Base-by-base conservation (phyloP, 1,139 yeast genomes). In the Blastobotrys apis region DNA sequence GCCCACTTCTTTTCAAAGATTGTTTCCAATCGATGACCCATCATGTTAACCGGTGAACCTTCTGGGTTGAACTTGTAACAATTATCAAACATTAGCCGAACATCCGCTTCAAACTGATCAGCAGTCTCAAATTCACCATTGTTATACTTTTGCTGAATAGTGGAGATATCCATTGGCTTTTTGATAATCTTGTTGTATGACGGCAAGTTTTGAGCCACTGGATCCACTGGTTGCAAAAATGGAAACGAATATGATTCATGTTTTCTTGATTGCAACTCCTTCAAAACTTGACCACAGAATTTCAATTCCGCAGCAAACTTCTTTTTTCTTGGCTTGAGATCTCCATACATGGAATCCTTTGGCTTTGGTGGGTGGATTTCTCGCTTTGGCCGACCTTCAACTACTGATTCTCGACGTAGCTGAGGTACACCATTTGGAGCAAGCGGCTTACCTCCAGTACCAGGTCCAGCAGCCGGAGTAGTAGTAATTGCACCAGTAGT, bases 361-460 rank as follows among this genome's bases (percentile, higher is more conserved):
- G 96, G 85, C 59, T 85, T 84, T 44, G 98, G 98, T 2, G 98
- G 98, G 61, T 90, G 97, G 41, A 92, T 87, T 57, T 88, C 94
- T 55, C 99, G 79, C 68, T 90, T 90, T 36, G 98, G 97, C 54
- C 98, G 76, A 34, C 81, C 81, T 38, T 71, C 76, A 2, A 73
- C 73, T n/a, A 74, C 67, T 4, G 78, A 70, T 42, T 79, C 87
- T 47, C 94, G 74, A 59, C 95, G 74, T 51, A 75, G 75, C 49
- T 63, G 71, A 33, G 78, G 81, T 22, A 75, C 69, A 9, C 79
- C 79, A 31, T 75, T 68, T 2, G 71, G 65, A 36, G 66, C 67
- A 33, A 65, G 19, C 44, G 36, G 36, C 4, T 17, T 15, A 19
- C 61, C 56, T 3, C 62, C 56, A 2, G 60, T 52, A 20, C 51